Evolutionary conservation across 2,329 filamentous ascomycete genomes (phyloP), one percentile per base, ranked within the genome.

Genomic region (Keithomyces neogunnii): DNA sequence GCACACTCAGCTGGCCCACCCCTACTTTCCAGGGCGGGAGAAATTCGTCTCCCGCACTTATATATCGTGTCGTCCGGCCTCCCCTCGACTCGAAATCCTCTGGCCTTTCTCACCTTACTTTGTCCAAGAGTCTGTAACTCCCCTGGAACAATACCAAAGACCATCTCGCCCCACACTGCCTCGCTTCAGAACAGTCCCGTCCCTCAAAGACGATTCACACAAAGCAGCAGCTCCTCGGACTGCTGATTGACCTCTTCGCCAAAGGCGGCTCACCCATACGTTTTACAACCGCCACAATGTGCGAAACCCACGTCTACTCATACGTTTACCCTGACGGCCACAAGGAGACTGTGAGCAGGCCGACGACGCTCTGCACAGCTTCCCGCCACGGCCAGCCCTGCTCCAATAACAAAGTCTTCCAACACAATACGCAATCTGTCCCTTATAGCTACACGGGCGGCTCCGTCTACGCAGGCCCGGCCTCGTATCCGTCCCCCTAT

Each of bases 271-370:
- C 46, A n/a, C 40, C 40, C 10, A 30, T 30, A 57, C 47, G 40
- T 44, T 44, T 28, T 26, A 19, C 4, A 50, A 61, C 62, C 57
- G 59, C 60, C 69, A 71, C 66, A 47, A 80, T 80, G 76, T 80
- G 76, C 65, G 69, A 70, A 55, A 73, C 69, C 53, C 68, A 75
- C 58, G 56, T 73, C 48, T 75, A 70, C 66, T 66, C 71, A 35
- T 72, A 74, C 60, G 60, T 72, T 59, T 71, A 72, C 67, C 69
- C 74, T 3, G 72, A 78, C 61, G 73, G 73, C 52, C 68, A 64
- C 47, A 55, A 53, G 46, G 60, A 66, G 57, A 60, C 63, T 47
- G 57, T 60, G 36, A 64, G 67, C 47, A 68, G 69, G 50, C 61
- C 65, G 5, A 60, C 66, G 33, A 60, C 66, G 33, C 62, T 68